phyloP scores from a whole-genome alignment of 2,329 filamentous ascomycete genomes.

The Cladosporium sphaerospermum region DNA sequence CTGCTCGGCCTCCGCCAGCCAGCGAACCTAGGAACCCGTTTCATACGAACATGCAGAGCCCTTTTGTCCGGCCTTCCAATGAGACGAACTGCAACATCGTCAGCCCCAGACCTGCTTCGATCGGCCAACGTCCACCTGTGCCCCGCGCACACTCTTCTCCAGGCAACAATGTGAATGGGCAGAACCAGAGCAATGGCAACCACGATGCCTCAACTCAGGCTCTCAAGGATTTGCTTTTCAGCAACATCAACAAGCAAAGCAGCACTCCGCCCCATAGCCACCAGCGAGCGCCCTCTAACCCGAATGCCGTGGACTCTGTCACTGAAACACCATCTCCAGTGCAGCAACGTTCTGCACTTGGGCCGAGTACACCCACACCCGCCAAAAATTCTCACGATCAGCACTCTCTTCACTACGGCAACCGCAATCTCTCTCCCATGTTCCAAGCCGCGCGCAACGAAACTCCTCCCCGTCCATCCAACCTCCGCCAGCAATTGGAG shows the following conservation, averaged over 20 bases:
- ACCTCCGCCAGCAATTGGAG: conserved; percentile 37
- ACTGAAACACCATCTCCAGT: conserved; percentile 35
- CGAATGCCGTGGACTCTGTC: conserved; percentile 14
- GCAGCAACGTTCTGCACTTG: conserved; percentile 26
- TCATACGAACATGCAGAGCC: conserved; percentile 40
- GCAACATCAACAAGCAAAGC: conserved; percentile 18
- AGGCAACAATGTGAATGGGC: conserved; percentile 1
- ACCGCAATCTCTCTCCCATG: conserved; percentile 43
- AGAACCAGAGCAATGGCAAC: background rate
- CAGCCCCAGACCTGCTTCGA: conserved; percentile 19
- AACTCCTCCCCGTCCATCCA: conserved; percentile 36
- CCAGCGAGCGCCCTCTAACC: conserved; percentile 16
- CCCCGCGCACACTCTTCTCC: conserved; percentile 27
- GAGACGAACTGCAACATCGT: conserved; percentile 34
- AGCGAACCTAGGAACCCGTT: conserved; percentile 22
- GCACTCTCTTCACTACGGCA: conserved; percentile 36
- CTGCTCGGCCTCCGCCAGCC: conserved; percentile 24
- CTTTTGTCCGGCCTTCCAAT: conserved; percentile 66
- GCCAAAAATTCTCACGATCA: conserved; percentile 19
- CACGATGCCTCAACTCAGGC: conserved; percentile 27
- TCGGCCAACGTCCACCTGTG: conserved; percentile 20
- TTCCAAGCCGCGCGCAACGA: conserved; percentile 44
- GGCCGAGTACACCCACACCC: conserved; percentile 24
- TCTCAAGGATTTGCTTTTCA: conserved; percentile 41
- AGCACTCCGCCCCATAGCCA: conserved; percentile 18